Evolutionary conservation across 2,329 filamentous ascomycete genomes (phyloP).

Genomic region (Bimuria novae-zelandiae): DNA sequence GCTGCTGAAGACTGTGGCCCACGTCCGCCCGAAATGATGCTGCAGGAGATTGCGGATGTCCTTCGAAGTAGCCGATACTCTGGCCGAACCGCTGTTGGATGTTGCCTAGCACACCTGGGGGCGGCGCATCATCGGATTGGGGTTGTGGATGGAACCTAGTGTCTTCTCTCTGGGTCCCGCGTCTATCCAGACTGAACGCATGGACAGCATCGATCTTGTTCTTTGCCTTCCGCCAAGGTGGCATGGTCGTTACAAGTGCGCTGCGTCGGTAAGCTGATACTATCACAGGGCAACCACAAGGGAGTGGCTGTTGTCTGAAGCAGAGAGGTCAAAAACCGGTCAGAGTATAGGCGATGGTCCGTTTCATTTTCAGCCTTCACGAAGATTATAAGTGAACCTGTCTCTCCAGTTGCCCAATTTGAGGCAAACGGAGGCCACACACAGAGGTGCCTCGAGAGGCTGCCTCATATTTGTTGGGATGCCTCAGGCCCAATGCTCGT

Average conservation of each 20-base stretch:
- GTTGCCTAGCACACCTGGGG: neutral
- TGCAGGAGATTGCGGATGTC: neutral
- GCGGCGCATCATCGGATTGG: neutral
- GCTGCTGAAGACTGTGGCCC: neutral
- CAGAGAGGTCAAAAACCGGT: neutral
- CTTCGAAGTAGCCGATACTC: neutral
- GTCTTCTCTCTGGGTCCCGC: neutral
- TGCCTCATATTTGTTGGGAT: constrained; percentile 6
- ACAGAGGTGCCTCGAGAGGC: neutral
- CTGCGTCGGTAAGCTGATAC: neutral
- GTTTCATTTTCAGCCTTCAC: neutral
- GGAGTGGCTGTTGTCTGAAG: neutral
- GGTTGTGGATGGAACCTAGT: neutral
- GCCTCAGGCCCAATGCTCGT: constrained; percentile 4
- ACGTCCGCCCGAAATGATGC: too few relatives aligned
- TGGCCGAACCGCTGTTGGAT: neutral
- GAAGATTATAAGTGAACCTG: neutral
- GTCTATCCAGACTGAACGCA: neutral
- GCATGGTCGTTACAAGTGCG: neutral
- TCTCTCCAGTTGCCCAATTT: neutral
- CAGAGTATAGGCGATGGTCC: neutral
- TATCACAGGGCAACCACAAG: neutral
- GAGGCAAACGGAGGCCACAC: neutral
- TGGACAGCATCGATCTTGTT: neutral
- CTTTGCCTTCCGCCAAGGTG: neutral